Base-by-base conservation (phyloP, 2,329 filamentous ascomycete species). In the Talaromyces sp. region DNA sequence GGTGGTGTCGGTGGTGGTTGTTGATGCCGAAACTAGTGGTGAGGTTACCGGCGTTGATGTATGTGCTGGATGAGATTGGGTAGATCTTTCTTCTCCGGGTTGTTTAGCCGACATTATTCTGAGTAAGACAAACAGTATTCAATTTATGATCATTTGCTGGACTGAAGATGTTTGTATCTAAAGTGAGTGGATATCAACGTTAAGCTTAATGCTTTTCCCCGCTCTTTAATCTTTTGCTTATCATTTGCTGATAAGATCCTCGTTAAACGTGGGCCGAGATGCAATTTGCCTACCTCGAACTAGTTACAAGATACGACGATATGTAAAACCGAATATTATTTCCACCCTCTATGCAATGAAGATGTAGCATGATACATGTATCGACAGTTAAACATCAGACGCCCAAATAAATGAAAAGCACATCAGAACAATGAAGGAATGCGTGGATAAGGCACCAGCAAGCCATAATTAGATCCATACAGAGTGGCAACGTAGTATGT, bases 391-490 rank as follows among this genome's bases (percentile, higher is more conserved):
- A 31, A 37, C 45, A 16, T 54, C 27, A 39, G 27, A 35, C 54
- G 27, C 52, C 52, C 63, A 10, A 56, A 48, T 24, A 39, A 48
- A 24, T 41, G 10, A 50, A 22, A 54, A 37, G 27, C 52, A 47
- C 19, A 14, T 47, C 48, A 35, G 6, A 57, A 39, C 50, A 47
- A 57, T 35, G 47, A 39, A 35, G 14, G 47, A 1, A 19, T 22
- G 48, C 37, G 35, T 57, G 47, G 39, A 56, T 57, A 13, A 47
- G 52, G 58, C 63, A 62, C 60, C 60, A 57, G 52, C 50, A 62
- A 65, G 59, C 63, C 59, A 62, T 62, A 35, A 65, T 65, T 65
- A 65, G 59, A 50, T 60, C 52, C 61, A 43, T 57, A 33, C 45
- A 58, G 39, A 50, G 41, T 50, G 37, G 61, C 50, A 27, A 63